Conservation (phyloP, 768 basidiomycete species). For the Amanita pseudoporphyria region DNA sequence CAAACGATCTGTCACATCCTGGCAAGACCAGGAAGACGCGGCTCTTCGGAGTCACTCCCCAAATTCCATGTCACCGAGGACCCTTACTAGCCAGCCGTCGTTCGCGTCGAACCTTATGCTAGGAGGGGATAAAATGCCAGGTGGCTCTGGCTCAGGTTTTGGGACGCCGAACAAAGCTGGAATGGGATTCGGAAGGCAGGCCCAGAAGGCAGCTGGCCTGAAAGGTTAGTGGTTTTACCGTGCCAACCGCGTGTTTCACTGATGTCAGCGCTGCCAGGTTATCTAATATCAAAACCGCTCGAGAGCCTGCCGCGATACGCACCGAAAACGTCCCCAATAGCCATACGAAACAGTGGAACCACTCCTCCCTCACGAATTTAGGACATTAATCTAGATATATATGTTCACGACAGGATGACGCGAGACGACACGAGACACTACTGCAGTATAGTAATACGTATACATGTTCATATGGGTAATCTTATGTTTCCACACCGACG, state of each 20-base stretch:
- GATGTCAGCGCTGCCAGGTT: not conserved
- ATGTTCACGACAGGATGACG: not conserved
- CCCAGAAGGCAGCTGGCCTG: slow-evolving; percentile 60
- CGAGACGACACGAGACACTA: not conserved
- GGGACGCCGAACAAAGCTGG: slow-evolving; percentile 2
- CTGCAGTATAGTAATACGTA: not conserved
- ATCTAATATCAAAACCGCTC: slow-evolving; percentile 5
- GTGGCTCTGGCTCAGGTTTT: not conserved
- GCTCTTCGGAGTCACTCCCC: slow-evolving; percentile 42
- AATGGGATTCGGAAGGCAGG: slow-evolving; percentile 75
- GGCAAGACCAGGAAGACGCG: slow-evolving; percentile 46
- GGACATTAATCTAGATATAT: not conserved
- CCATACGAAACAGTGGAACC: not conserved
- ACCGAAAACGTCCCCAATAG: not conserved
- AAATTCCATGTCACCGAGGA: slow-evolving; percentile 22
- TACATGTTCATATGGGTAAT: not conserved
- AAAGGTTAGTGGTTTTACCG: slow-evolving; percentile 28
- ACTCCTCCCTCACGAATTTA: not conserved
- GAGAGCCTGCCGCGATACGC: slow-evolving; percentile 6
- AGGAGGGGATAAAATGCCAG: slow-evolving; percentile 11
- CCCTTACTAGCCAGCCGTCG: slow-evolving; percentile 18
- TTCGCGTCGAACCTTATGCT: slow-evolving; percentile 28
- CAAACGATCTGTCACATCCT: slow-evolving; percentile 54
- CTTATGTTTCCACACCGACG: too few relatives aligned
- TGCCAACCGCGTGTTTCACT: not conserved